Evolutionary conservation across 768 basidiomycete genomes (phyloP), one percentile per base, ranked within the genome.

Genomic region (Aureoboletus auriporus): DNA sequence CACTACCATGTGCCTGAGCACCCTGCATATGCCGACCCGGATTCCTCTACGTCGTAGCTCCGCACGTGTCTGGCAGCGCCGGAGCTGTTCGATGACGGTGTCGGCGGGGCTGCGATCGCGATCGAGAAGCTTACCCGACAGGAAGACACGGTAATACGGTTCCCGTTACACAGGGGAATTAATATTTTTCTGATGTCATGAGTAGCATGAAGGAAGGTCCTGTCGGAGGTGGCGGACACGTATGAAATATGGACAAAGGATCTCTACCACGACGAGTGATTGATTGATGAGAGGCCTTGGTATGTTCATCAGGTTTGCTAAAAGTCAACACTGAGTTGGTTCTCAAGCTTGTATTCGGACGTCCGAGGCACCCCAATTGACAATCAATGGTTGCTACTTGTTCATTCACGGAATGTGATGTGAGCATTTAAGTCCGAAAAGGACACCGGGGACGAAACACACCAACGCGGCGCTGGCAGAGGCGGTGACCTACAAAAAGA

Each of bases 221-320:
- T 64, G 6, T 30, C 38, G 16, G 49, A 46, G 8, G 30, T 38
- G 36, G 51, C 39, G 11, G 52, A 55, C 12, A 49, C 40, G 47
- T 57, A 51, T 38, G 52, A 54, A 23, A 46, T 53, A 14, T 61
- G 61, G 61, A 50, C 20, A 2, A 36, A 52, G 2, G 61, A 43
- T 41, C 38, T 62, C 6, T 62, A 57, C 29, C 23, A 43, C 27
- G 8, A 39, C 20, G 4, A 23, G 20, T 23, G 20, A 23, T 23
- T 4, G 20, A 4, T 23, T 23, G 20, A 23, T 23, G 20, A 23
- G 20, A 23, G 20, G 20, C 20, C 4, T 23, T 4, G 20, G 20
- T 23, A 23, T 23, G 20, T 23, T 4, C 2, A 23, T 23, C 20
- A 2, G 20, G 2, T 23, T 23, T 23, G 4, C 20, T 4, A 23